These are phyloP conservation scores for Senecio squalidus DNA, from an alignment of 140 eudicot species.

Conservation along the genomic window DNA sequence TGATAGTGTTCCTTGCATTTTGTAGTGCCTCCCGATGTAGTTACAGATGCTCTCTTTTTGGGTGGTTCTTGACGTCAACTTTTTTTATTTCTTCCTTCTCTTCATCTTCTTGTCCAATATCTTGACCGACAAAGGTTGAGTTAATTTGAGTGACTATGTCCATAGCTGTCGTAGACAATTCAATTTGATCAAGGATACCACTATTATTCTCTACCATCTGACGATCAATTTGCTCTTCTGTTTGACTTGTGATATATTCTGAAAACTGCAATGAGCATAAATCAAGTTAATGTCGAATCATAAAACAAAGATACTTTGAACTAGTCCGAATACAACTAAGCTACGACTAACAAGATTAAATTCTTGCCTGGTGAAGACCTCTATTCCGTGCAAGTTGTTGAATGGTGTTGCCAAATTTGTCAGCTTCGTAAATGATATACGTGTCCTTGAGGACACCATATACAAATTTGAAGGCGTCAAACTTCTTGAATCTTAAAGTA, in stretches of 20 bases:
- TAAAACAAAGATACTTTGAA: neutral
- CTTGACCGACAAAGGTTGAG: neutral
- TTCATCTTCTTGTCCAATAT: neutral
- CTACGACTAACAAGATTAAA: neutral
- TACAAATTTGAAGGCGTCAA: conserved; percentile 18
- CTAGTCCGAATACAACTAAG: neutral
- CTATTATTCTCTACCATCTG: neutral
- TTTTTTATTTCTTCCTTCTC: neutral
- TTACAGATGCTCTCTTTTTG: conserved; percentile 18
- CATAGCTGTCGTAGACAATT: neutral
- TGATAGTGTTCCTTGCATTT: conserved; percentile 26
- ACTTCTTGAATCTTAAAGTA: conserved; percentile 11
- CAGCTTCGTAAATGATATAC: conserved; percentile 20
- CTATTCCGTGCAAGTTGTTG: conserved; percentile 22
- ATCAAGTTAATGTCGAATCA: neutral
- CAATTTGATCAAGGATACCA: neutral
- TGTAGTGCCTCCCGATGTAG: conserved; percentile 25
- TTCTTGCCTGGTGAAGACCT: conserved; percentile 13
- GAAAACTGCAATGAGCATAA: conserved; percentile 19
- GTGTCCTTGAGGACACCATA: conserved; percentile 16
- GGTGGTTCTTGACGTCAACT: conserved; percentile 1
- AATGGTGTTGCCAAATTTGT: conserved; percentile 25
- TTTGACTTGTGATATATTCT: conserved; percentile 19
- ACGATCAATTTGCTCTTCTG: conserved; percentile 11
- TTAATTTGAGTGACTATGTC: too few relatives aligned